A percentile compares a stretch with the other conserved stretches of the same genome.
These are phyloP conservation scores for Entamoeba histolytica DNA, from an alignment of 208 protist genomes.

Conservation along the genomic window DNA sequence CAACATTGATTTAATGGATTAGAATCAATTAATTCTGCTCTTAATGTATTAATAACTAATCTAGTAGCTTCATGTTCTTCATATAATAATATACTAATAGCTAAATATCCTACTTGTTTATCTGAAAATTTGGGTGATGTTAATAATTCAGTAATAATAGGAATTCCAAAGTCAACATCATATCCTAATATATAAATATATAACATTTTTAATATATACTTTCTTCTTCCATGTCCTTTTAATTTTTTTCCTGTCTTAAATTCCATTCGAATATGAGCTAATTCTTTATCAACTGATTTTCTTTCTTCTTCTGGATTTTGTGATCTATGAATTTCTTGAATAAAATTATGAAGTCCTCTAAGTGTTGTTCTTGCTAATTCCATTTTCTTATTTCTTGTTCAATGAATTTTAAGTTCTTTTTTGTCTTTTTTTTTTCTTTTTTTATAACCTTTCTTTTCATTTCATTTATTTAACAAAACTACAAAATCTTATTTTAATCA, in stretches of 20 bases:
- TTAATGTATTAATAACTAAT: conserved; percentile 83
- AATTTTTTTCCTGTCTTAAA: conserved; percentile 57
- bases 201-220: conserved; percentile 98
- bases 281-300: conserved; percentile 81
- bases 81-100: conserved; percentile 69
- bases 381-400: neutral
- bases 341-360: conserved; percentile 20
- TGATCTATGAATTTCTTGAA: conserved; percentile 2
- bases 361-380: neutral
- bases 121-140: conserved; percentile 61
- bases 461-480: too few species aligned
- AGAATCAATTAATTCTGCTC: conserved; percentile 55
- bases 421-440: too few species aligned
- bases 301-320: conserved; percentile 64
- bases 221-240: conserved; percentile 75
- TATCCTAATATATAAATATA: conserved; percentile 98
- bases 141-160: conserved; percentile 86
- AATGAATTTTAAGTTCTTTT: too few species aligned
- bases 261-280: conserved; percentile 89
- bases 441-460: too few species aligned
- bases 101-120: conserved; percentile 88
- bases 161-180: conserved; percentile 94
- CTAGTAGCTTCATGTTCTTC: conserved; percentile 80
- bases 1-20: neutral
- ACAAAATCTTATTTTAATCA: too few species aligned